A percentile compares a stretch with the other conserved stretches of the same genome.
These are phyloP conservation scores for Brassica juncea DNA, from an alignment of 345 rosid genomes.

Conservation along the genomic window DNA sequence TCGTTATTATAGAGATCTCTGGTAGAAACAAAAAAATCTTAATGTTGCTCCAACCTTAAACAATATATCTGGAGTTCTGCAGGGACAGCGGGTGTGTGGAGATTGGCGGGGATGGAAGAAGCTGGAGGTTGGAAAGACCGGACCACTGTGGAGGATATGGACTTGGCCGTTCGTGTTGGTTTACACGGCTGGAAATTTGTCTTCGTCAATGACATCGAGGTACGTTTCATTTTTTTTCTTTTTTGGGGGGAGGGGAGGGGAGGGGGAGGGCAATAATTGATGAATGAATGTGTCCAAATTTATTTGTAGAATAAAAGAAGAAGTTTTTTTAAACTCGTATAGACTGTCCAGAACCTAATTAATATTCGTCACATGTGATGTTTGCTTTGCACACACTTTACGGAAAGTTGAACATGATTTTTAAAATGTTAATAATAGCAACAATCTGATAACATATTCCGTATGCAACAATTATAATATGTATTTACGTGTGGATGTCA, in stretches of 20 bases:
- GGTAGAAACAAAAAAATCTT: background rate
- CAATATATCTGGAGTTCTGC: background rate
- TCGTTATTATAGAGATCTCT: background rate
- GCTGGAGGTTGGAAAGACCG: constrained; percentile 99
- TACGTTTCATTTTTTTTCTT: constrained; percentile 5
- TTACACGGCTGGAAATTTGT: constrained; percentile 95
- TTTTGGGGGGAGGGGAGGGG: background rate
- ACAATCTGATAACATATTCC: background rate
- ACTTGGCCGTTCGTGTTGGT: constrained; percentile 92
- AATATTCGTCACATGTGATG: constrained; percentile 26
- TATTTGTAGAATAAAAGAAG: background rate
- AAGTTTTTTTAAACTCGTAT: background rate
- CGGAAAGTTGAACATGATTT: constrained; percentile 9
- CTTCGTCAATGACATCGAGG: constrained; percentile 82
- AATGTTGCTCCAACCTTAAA: background rate
- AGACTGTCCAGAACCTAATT: constrained; percentile 11
- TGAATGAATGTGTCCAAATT: background rate
- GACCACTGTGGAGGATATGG: constrained; percentile 99
- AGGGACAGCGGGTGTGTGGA: constrained; percentile 99
- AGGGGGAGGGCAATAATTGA: background rate
- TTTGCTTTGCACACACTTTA: constrained; percentile 24
- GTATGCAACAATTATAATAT: background rate
- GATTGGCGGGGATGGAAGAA: constrained; percentile 90
- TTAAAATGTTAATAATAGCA: background rate
- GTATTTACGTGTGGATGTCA: background rate